A percentile compares a stretch with the other conserved stretches of the same genome.
Evolutionary conservation across 768 basidiomycete genomes (phyloP).

Genomic region (Kwoniella sp.): DNA sequence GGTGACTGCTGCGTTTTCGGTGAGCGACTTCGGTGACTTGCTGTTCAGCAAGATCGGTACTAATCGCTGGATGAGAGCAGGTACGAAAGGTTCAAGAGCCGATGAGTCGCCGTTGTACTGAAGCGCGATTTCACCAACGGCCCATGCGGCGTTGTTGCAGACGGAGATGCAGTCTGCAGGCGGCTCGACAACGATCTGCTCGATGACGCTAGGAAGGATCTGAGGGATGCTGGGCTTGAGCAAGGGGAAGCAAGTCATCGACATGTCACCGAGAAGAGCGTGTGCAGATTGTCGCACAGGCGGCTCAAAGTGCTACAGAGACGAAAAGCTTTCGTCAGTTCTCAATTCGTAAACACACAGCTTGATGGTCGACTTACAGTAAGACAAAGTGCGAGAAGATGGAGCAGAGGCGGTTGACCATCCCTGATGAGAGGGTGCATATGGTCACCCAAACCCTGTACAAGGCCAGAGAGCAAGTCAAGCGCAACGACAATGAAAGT

Average conservation of each 20-base stretch:
- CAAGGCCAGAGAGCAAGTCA: constrained; percentile 93
- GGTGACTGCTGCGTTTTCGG: constrained; percentile 98
- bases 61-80: constrained; percentile 79
- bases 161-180: constrained; percentile 93
- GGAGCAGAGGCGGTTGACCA: constrained; percentile 75
- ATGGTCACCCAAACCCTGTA: constrained; percentile 82
- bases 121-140: constrained; percentile 95
- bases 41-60: constrained; percentile 90
- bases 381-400: constrained; percentile 80
- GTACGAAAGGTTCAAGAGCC: constrained; percentile 79
- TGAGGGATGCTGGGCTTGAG: constrained; percentile 81
- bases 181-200: constrained; percentile 89
- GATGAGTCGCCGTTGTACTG: constrained; percentile 63
- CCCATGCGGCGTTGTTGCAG: constrained; percentile 99
- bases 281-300: constrained; percentile 95
- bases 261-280: constrained; percentile 96
- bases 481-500: constrained; percentile 97
- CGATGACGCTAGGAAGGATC: constrained; percentile 85
- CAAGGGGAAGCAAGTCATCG: constrained; percentile 89
- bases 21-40: constrained; percentile 87
- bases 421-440: constrained; percentile 72
- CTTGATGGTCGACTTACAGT: constrained; percentile 59
- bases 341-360: not conserved
- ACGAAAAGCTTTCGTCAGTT: not conserved
- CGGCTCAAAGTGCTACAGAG: constrained; percentile 76